Base-by-base conservation (phyloP, 2,329 filamentous ascomycete species). In the Epichloe scottii region DNA sequence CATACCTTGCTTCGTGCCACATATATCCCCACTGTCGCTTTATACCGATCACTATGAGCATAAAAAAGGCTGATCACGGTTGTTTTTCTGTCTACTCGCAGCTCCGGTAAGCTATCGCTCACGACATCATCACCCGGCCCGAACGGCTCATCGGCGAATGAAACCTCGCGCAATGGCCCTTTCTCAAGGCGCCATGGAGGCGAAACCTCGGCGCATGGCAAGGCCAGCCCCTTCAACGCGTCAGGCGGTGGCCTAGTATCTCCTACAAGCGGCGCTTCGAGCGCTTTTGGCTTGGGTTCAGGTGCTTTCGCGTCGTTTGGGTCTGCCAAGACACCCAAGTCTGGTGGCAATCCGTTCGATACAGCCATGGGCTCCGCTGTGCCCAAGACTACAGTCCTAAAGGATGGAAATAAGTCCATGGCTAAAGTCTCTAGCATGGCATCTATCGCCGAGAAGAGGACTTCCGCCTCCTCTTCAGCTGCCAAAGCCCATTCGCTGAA, bases 241-340 rank as follows among this genome's bases (percentile, higher is more conserved):
- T 54, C 80, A 85, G 61, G 82, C 79, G 54, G 79, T 77, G 59
- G 62, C 44, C 51, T 68, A 51, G 62, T 62, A 39, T 68, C 66
- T 37, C 66, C 66, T 21, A 66, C 65, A 33, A 80, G 78, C 52
- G 80, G 79, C 52, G 88, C 87, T 51, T 89, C 89, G 17, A 90
- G 85, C 62, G 90, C 91, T 53, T 98, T 98, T 70, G 90, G 89
- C 48, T 75, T 98, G 54, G 93, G 93, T 40, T 94, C 89, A 17
- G 93, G 93, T 59, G 93, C 93, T 51, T 98, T 98, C 67, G 91
- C 91, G 39, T 94, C 90, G n/a, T 71, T 71, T 56, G 90, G 91
- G 23, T 80, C 85, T 34, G 78, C 79, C 35, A 95, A 95, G 73
- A 90, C 89, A 2, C 87, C 89, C 49, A 97, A 96, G 74, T 84